Conservation (phyloP, 129 eudicot species). For the Calendula officinalis region DNA sequence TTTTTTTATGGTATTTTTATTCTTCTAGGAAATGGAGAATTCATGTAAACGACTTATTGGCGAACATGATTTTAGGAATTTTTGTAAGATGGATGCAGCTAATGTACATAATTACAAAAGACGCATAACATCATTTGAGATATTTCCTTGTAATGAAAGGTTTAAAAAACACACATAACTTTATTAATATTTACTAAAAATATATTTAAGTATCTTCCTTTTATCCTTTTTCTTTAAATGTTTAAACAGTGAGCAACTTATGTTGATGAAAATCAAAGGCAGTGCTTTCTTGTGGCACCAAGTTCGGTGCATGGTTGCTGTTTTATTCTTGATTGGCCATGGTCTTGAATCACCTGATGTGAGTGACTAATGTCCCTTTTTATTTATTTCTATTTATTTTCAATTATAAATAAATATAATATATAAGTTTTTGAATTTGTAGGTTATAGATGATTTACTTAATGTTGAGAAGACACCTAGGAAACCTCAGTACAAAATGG, state of each 20-base stretch:
- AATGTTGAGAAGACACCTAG: conserved; percentile 71
- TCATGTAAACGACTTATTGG: conserved; percentile 77
- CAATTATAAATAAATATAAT: conserved; percentile 2
- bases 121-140: conserved; percentile 51
- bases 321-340: conserved; percentile 81
- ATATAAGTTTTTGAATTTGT: conserved; percentile 7
- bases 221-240: conserved; percentile 24
- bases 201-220: neutral
- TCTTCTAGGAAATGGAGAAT: conserved; percentile 72
- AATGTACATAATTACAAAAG: conserved; percentile 90
- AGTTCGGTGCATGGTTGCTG: conserved; percentile 97
- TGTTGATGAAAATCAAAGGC: conserved; percentile 76
- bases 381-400: conserved; percentile 9
- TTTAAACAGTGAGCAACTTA: conserved; percentile 51
- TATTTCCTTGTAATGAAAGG: conserved; percentile 68
- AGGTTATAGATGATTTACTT: conserved; percentile 74
- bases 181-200: neutral
- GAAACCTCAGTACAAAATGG: conserved; percentile 91
- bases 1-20: conserved; percentile 11
- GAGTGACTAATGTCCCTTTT: conserved; percentile 34
- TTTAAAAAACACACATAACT: conserved; percentile 23
- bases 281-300: conserved; percentile 99
- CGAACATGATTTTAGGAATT: conserved; percentile 94
- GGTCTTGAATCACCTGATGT: conserved; percentile 91
- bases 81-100: conserved; percentile 98